These are phyloP conservation scores for Nepenthes alata DNA, from an alignment of 179 eudicot genomes.

Conservation along the genomic window DNA sequence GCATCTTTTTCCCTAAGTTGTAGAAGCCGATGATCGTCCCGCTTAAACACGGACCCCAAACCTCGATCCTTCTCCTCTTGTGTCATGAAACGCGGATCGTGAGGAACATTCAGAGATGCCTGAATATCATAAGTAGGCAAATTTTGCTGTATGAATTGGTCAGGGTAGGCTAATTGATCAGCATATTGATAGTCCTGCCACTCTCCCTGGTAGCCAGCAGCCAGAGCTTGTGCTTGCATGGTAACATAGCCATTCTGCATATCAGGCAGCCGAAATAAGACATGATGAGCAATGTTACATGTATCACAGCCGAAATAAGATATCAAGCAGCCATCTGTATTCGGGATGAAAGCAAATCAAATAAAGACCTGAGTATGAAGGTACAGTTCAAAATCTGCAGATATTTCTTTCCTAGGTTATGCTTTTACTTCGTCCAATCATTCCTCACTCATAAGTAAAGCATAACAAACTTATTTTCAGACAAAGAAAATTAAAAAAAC, in stretches of 20 bases:
- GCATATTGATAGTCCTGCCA: constrained; percentile 91
- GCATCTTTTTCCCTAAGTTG: constrained; percentile 89
- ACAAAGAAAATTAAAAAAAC: not conserved
- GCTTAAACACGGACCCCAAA: constrained; percentile 90
- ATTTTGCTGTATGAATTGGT: constrained; percentile 75
- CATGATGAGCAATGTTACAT: not conserved
- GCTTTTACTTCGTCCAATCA: too few species aligned
- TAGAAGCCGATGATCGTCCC: constrained; percentile 85
- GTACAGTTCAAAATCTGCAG: too few species aligned
- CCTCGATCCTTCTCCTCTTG: constrained; percentile 99
- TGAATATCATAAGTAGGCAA: constrained; percentile 57
- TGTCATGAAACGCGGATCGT: constrained; percentile 81
- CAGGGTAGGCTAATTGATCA: constrained; percentile 74
- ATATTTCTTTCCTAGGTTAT: too few species aligned
- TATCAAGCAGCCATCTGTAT: too few species aligned
- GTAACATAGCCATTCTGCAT: constrained; percentile 85
- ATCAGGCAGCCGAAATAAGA: not conserved
- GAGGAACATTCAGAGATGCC: constrained; percentile 29
- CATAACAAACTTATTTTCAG: too few species aligned
- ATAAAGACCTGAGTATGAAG: too few species aligned
- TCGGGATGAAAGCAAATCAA: too few species aligned
- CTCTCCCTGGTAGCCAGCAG: constrained; percentile 66
- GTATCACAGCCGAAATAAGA: too few species aligned
- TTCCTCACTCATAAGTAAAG: too few species aligned
- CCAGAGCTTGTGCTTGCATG: constrained; percentile 60